A percentile compares a stretch with the other conserved stretches of the same genome.
These are phyloP conservation scores for Diacronema lutheri DNA, from an alignment of 78 protist genomes.

Conservation along the genomic window DNA sequence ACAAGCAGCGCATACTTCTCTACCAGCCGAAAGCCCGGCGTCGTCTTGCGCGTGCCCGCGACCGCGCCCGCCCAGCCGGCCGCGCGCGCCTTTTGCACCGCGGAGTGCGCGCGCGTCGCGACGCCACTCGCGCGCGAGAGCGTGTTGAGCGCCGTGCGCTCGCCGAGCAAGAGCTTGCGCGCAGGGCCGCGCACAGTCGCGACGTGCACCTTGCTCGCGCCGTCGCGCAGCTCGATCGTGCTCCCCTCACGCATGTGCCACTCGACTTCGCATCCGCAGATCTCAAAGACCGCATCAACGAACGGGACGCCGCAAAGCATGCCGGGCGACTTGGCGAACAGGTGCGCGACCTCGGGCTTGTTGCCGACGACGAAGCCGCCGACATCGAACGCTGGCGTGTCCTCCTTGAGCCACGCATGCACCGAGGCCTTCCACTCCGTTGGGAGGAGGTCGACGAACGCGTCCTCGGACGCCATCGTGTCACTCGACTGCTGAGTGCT, in stretches of 20 bases:
- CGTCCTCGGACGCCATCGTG: too few relatives aligned
- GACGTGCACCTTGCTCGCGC: background rate
- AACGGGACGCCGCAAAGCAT: conserved; percentile 84
- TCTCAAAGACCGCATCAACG: conserved; percentile 52
- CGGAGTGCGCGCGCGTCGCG: conserved; percentile 57
- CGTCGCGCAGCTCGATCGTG: background rate
- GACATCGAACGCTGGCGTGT: conserved; percentile 88
- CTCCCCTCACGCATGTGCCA: conserved; percentile 73
- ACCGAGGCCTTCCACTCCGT: background rate
- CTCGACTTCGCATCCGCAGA: conserved; percentile 18
- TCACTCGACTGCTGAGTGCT: too few relatives aligned
- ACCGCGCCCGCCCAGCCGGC: conserved; percentile 58
- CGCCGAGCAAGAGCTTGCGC: conserved; percentile 76
- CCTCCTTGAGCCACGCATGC: conserved; percentile 61
- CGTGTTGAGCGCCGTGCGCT: conserved; percentile 82
- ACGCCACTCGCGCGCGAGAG: conserved; percentile 78
- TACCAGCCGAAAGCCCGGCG: conserved; percentile 72
- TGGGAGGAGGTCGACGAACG: background rate
- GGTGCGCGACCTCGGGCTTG: background rate
- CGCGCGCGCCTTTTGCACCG: background rate
- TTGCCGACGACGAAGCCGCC: conserved; percentile 76
- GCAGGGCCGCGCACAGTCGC: conserved; percentile 68
- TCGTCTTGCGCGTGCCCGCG: conserved; percentile 92
- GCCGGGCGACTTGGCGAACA: conserved; percentile 35
- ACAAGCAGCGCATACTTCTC: conserved; percentile 74